Base-by-base conservation (phyloP, 208 protist species). In the Angomonas ambiguus region DNA sequence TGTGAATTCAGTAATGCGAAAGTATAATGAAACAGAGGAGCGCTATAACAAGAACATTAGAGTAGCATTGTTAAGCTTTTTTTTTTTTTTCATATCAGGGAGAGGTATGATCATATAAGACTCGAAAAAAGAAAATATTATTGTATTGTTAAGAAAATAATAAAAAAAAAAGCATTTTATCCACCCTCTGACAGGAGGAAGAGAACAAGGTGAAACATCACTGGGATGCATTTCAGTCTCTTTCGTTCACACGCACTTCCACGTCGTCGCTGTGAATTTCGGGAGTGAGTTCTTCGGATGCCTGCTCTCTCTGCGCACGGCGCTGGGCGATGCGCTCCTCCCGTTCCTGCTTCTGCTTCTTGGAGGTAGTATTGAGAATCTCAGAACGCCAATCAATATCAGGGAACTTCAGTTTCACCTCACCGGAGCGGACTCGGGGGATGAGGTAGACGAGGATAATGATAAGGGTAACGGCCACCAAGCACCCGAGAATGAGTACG, bases 301-400 rank as follows among this genome's bases (percentile, higher is more conserved):
- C 30, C 1, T 56, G 42, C 42, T 70, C 49, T 65, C 48, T 51
- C 65, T 65, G 11, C 34, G 49, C 13, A 28, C 65, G 42, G 58
- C 35, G 22, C 51, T 45, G 10, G 2, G 60, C 60, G 32, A 51
- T 42, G 53, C 71, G 65, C 11, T 63, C 78, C 25, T 53, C 49
- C 5, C 71, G 62, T 41, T 58, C 60, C 2, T 48, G 31, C 74
- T 67, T 74, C 62, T 80, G 74, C 59, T 77, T 70, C 38, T 74
- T 74, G 8, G 79, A 48, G 22, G 71, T 76, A 51, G 69, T 45
- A 55, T 77, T 77, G 33, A 84, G 74, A 41, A 84, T 58, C 74
- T 84, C 67, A 35, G 71, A 70, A 31, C 71, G 70, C 74, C 69
- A 80, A 65, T 84, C 79, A 49, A 78, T 77, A 20, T 84, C 68